These are phyloP conservation scores for Malassezia globosa DNA, from an alignment of 1,284 basidiomycete genomes.

Conservation along the genomic window DNA sequence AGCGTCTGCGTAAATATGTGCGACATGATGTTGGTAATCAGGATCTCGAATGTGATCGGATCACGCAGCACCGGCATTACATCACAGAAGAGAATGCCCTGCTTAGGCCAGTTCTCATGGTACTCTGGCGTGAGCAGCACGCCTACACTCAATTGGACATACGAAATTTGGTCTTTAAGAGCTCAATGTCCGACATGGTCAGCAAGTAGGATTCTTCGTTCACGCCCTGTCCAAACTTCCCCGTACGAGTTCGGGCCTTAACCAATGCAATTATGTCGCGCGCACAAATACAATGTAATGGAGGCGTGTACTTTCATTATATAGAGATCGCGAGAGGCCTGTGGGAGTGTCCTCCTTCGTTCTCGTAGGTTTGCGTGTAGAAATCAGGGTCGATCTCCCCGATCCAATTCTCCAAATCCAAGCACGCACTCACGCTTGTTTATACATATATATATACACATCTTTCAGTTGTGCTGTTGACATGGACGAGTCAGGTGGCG, in stretches of 20 bases:
- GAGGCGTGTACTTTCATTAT: conserved; percentile 4
- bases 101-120: conserved; percentile 45
- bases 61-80: conserved; percentile 46
- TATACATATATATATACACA: too few relatives aligned
- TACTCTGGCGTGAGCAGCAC: conserved; percentile 25
- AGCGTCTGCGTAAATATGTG: conserved; percentile 69
- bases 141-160: not conserved
- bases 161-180: conserved; percentile 20
- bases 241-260: too few relatives aligned
- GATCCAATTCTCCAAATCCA: too few relatives aligned
- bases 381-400: too few relatives aligned
- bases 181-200: conserved; percentile 18
- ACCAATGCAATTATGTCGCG: not conserved
- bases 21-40: conserved; percentile 79
- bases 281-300: not conserved
- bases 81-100: conserved; percentile 45
- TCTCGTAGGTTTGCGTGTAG: too few relatives aligned
- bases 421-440: not conserved
- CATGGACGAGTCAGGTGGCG: conserved; percentile 14
- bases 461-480: too few relatives aligned
- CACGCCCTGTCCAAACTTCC: too few relatives aligned
- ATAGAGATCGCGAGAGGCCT: not conserved
- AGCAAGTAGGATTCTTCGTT: too few relatives aligned
- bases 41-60: conserved; percentile 51
- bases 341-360: too few relatives aligned